Evolutionary conservation across 2,329 filamentous ascomycete genomes (phyloP), one percentile per base, ranked within the genome.

Genomic region (Trichoderma semiorbis): DNA sequence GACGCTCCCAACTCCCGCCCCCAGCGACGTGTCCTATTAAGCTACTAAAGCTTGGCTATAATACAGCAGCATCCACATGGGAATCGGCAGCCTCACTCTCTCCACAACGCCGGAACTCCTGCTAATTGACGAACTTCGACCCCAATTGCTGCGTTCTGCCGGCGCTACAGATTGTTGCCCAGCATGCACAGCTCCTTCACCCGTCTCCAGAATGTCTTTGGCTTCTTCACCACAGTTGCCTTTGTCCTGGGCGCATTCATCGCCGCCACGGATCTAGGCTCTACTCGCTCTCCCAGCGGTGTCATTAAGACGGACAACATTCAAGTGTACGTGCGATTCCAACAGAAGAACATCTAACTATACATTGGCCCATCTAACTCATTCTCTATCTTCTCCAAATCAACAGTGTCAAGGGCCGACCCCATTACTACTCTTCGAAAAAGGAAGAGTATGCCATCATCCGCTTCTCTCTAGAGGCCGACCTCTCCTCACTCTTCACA

Each of bases 361-460:
- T 21, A 26, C 12, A 21, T 30, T 62, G 18, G 55, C 53, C 14
- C 11, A n/a, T 53, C 10, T 16, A 30, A 57, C 30, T 3, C n/a
- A 12, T n/a, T 7, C 11, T 11, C 7, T 3, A 2, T 62, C 10
- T 28, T 43, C 18, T 16, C 30, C 32, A 30, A 36, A 32, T 24
- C 24, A 73, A 73, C 80, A 96, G 93, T 72, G 91, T 95, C 78
- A 94, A 92, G 81, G 95, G 96, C 70, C 89, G 95, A 11, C 94
- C 96, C n/a, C 93, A 98, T 81, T 98, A 98, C 87, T 97, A 98
- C 86, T 93, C 91, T 75, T 86, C 88, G 66, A 97, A 96, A 82
- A 93, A 93, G 82, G 95, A 98, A 83, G 96, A 99, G 83, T 98
- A 98, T 82, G 96, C 95, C 76, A 90, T 96, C 80, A 92, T 99